Conservation (phyloP, 2,329 filamentous ascomycete species). For the Parasarocladium wereldwijsianum region DNA sequence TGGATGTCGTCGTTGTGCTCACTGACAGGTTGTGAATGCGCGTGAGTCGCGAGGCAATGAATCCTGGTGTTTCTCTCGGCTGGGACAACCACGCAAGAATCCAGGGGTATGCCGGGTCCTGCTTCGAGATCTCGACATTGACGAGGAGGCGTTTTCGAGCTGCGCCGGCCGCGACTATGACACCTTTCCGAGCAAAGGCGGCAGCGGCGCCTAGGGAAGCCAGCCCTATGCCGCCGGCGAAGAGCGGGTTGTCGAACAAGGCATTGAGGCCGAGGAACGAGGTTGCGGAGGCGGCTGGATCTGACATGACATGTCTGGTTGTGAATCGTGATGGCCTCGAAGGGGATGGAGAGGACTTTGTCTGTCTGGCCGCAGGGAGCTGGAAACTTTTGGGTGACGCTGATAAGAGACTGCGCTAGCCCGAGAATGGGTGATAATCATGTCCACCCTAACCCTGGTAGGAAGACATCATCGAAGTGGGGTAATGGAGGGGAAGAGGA, state of each 20-base stretch:
- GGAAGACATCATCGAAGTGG: too few relatives aligned
- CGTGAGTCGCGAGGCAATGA: conserved; percentile 41
- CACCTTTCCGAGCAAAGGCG: conserved; percentile 64
- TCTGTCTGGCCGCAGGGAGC: too few relatives aligned
- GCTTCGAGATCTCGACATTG: conserved; percentile 88
- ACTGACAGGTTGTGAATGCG: conserved; percentile 46
- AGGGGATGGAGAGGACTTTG: too few relatives aligned
- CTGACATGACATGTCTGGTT: conserved; percentile 16
- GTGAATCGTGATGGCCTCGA: too few relatives aligned
- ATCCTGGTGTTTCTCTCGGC: conserved; percentile 52
- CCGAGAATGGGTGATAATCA: too few relatives aligned
- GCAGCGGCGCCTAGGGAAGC: conserved; percentile 74
- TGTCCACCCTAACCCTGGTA: too few relatives aligned
- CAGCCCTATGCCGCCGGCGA: conserved; percentile 70
- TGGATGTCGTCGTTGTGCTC: conserved; percentile 42
- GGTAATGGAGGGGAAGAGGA: too few relatives aligned
- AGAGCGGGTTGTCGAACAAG: conserved; percentile 48
- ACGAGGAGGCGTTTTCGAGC: conserved; percentile 78
- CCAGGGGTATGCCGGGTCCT: conserved; percentile 89
- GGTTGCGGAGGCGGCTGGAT: conserved; percentile 12
- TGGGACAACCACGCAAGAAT: conserved; percentile 87
- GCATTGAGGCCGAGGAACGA: conserved; percentile 35
- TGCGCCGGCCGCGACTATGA: conserved; percentile 56
- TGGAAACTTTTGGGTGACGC: too few relatives aligned
- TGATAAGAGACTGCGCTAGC: too few relatives aligned